Percentiles rank a stretch among this genome's conserved stretches.
phyloP scores from a whole-genome alignment of 768 basidiomycete species.

The Trametes elegans region DNA sequence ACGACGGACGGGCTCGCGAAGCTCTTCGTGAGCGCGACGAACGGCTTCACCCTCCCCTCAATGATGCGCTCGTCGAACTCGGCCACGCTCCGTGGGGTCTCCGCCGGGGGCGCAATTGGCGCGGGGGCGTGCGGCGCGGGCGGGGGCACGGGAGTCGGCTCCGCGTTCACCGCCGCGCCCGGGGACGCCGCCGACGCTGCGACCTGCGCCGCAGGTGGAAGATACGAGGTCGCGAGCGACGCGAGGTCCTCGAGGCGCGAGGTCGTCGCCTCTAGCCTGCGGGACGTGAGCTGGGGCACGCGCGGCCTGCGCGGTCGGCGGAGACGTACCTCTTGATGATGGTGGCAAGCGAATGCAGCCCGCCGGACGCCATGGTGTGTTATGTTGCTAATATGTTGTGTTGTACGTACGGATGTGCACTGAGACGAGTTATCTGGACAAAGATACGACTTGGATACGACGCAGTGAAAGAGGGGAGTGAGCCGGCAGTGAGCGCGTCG shows the following conservation, averaged over 20 bases:
- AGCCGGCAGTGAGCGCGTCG: not conserved
- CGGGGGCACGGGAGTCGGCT: slow-evolving; percentile 25
- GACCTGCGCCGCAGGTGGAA: slow-evolving; percentile 23
- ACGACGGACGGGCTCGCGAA: slow-evolving; percentile 69
- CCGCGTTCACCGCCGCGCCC: slow-evolving; percentile 19
- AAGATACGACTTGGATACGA: slow-evolving; percentile 2
- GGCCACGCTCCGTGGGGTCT: slow-evolving; percentile 56
- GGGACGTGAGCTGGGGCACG: slow-evolving; percentile 17
- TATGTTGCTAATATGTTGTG: not conserved
- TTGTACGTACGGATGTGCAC: not conserved
- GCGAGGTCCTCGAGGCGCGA: slow-evolving; percentile 92
- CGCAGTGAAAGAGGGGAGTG: not conserved
- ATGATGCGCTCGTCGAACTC: slow-evolving; percentile 77
- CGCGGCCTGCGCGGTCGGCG: not conserved
- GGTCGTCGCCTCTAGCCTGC: slow-evolving; percentile 88
- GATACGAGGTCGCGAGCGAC: slow-evolving; percentile 35
- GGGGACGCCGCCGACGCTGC: slow-evolving; percentile 15
- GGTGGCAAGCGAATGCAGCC: slow-evolving; percentile 73
- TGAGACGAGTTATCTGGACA: not conserved
- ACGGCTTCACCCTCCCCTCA: slow-evolving; percentile 70
- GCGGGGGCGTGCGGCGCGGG: slow-evolving; percentile 37
- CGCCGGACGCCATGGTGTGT: slow-evolving; percentile 32
- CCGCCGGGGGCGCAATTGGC: slow-evolving; percentile 37
- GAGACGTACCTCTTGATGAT: slow-evolving; percentile 70
- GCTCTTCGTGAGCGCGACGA: slow-evolving; percentile 65